Base-by-base conservation (phyloP, 306 rosid species). In the Clitoria ternatea region DNA sequence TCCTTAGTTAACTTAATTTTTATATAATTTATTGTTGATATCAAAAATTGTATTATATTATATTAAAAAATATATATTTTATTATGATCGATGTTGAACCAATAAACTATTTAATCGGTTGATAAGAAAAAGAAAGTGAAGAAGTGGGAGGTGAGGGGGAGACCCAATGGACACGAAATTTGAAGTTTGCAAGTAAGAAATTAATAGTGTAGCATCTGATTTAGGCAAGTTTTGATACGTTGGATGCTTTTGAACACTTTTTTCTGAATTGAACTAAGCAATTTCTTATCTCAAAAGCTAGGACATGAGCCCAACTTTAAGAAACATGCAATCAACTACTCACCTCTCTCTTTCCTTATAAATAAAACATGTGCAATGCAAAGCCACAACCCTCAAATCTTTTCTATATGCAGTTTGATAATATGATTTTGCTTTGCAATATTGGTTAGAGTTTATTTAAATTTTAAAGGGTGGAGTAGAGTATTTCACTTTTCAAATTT, bases 241-340 rank as follows among this genome's bases (percentile, higher is more conserved):
- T 67, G 15, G 69, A 54, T 54, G 66, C 71, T 72, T 69, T 63
- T 52, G 13, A 54, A 26, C 59, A 43, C 66, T 57, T 68, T 79
- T 79, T 68, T 77, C 77, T 67, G 0, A 67, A 29, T 61, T 76
- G 3, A 26, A 62, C 63, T 56, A 79, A 61, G 19, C 82, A 73
- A 56, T 61, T 61, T 69, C 66, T 42, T 77, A 70, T 26, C 61
- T 66, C 77, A 61, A 83, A 83, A 74, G 72, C 22, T 1, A 73
- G 50, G 63, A 57, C 85, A 54, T 73, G 26, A 76, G 10, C 57
- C 77, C 78, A 75, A 76, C 80, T 80, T 80, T 80, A 79, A 55
- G 69, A 79, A 72, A 80, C 82, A 75, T 73, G 74, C 75, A 63
- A 54, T 67, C 69, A 72, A 36, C 74, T 56, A 72, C 36, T 10